Base-by-base conservation (phyloP, 352 stramenopile genomes). In the Peronospora belbahrii region DNA sequence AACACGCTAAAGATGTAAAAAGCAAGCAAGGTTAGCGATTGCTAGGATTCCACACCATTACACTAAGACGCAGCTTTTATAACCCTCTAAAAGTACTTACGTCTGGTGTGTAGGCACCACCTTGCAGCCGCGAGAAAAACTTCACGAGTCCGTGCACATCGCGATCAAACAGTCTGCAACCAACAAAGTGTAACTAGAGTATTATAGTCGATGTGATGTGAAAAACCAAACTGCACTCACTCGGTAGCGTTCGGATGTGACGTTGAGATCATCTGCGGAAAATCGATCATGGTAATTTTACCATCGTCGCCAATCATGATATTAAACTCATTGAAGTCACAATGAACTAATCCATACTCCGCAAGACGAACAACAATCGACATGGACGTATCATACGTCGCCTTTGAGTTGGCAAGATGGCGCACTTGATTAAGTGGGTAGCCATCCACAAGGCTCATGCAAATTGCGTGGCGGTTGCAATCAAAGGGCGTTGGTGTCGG, bases 241-340 rank as follows among this genome's bases (percentile, higher is more conserved):
- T 99, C 93, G 32, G 84, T 64, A 20, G 97, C 97, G 70, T 99
- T 99, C 5, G 88, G 83, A 68, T 99, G 97, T 18, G 81, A 89
- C 2, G 93, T 99, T 6, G 88, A 98, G 40, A 99, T 96, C 97
- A 99, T 99, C 77, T 99, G 97, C 9, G 97, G 97, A 67, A 99
- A 99, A 85, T 99, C 97, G 71, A 99, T 99, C 65, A 99, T 95
- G 11, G 96, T 99, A 13, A 99, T 86, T 63, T 95, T 84, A 42
- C 85, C 74, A 28, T 69, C 61, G 36, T 94, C 74, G 67, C 97
- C 86, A 18, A 99, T 92, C 86, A 99, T 97, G 39, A 99, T 84
- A 71, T 99, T 99, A 73, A 99, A 98, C 74, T 99, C 97, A 79
- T 99, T 99, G 61, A 99, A 98, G 70, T 99, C 97, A 62, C 97